Base-by-base conservation (phyloP, 768 basidiomycete species). In the Panaeolus cyanescens region DNA sequence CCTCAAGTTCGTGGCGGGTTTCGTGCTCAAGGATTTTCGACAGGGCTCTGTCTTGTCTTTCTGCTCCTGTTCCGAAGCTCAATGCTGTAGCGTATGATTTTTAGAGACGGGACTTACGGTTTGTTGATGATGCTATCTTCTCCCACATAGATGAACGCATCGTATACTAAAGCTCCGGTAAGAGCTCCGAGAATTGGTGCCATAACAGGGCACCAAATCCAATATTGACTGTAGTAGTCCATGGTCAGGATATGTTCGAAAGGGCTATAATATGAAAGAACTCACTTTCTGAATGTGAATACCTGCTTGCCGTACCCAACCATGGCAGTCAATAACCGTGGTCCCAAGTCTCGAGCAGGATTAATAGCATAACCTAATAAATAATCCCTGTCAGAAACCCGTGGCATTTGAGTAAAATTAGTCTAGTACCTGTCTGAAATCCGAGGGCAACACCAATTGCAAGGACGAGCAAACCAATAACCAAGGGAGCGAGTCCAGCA, bases 341-440 rank as follows among this genome's bases (percentile, higher is more conserved):
- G 89, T 5, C 90, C 89, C 30, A 91, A 74, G 73, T 91, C 89
- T 67, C 90, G 85, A 32, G 89, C 87, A 37, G 89, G 89, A 65
- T 90, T 90, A 56, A 90, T 74, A 4, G 88, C 85, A 63, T 79
- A 87, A 50, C 83, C 86, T 82, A 61, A 42, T 32, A 45, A 25
- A 32, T 32, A 57, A 36, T 28, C 34, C 33, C 25, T 28, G 32
- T 61, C 42, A n/a, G 58, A 45, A 17, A n/a, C n/a, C 31, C 34
- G 40, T 33, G 34, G 55, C 42, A 32, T 22, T 28, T 9, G 36
- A 12, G 28, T 22, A 34, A n/a, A 4, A 62, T 58, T 17, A 58
- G 61, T 71, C 63, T 30, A 63, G 10, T 55, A 77, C 78, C 73
- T 4, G 89, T 90, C 65, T 90, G 77, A 80, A 85, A 83, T 10